Percentiles rank a stretch among this genome's conserved stretches.
phyloP scores from a whole-genome alignment of 164 flowering plant species.

The Aristolochia fimbriata region DNA sequence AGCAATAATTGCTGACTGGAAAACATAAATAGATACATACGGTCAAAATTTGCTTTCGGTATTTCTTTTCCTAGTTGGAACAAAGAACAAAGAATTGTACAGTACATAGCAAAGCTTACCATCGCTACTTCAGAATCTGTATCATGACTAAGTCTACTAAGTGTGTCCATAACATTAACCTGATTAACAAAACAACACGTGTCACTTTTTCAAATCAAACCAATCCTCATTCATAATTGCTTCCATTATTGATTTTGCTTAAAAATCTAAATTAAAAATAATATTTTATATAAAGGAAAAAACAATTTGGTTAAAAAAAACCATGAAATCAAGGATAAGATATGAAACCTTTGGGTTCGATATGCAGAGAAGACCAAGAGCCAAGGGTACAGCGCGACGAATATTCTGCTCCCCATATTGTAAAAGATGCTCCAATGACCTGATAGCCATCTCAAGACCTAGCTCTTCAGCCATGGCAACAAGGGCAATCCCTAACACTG shows the following conservation, averaged over 20 bases:
- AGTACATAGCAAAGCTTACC: conserved; percentile 29
- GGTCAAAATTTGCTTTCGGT: no score
- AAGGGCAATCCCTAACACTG: conserved; percentile 98
- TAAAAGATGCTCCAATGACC: conserved; percentile 87
- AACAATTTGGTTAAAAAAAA: no score
- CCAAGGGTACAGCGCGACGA: conserved; percentile 88
- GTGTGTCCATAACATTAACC: conserved; percentile 97
- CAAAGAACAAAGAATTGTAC: background rate
- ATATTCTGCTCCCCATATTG: conserved; percentile 94
- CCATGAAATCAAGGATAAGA: no score
- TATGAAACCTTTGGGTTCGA: conserved; percentile 95
- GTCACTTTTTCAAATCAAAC: background rate
- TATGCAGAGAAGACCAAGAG: conserved; percentile 91
- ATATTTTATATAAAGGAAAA: no score
- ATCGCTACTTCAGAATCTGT: conserved; percentile 94
- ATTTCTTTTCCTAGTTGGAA: background rate
- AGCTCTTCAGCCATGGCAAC: conserved; percentile 98
- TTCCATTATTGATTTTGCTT: no score
- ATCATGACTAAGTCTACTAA: conserved; percentile 97
- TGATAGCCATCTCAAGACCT: conserved; percentile 96
- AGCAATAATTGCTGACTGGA: conserved; percentile 91
- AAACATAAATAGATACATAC: background rate
- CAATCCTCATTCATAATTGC: background rate
- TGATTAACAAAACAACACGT: conserved; percentile 12
- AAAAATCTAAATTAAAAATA: no score